phyloP scores from a whole-genome alignment of 106 monocot species.

The Chionographis japonica region DNA sequence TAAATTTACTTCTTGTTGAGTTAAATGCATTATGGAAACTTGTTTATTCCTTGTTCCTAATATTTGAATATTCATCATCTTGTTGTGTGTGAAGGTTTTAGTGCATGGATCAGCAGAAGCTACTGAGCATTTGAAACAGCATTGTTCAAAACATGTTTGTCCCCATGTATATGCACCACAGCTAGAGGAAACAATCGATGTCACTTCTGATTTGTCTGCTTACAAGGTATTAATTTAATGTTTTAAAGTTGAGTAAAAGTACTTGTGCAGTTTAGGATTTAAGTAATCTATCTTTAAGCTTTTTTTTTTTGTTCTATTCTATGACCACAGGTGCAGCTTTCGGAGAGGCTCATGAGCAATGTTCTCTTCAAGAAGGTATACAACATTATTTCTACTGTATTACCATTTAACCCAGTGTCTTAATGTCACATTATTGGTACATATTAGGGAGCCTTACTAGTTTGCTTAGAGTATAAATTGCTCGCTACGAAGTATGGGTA shows the following conservation, averaged over 20 bases:
- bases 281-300: neutral
- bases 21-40: no score
- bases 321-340: conserved; percentile 74
- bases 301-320: conserved; percentile 3
- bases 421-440: neutral
- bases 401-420: neutral
- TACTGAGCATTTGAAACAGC: conserved; percentile 95
- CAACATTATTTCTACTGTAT: neutral
- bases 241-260: neutral
- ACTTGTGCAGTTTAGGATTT: no score
- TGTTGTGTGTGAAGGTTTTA: conserved; percentile 53
- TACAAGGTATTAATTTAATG: conserved; percentile 66
- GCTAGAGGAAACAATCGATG: conserved; percentile 95
- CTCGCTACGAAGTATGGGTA: no score
- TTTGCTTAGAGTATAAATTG: no score
- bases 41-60: no score
- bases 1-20: no score
- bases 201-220: conserved; percentile 94
- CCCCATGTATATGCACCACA: conserved; percentile 98
- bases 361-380: conserved; percentile 89
- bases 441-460: no score
- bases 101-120: conserved; percentile 98
- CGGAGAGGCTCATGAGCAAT: conserved; percentile 94
- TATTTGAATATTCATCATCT: neutral
- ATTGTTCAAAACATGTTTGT: conserved; percentile 70